Conservation (phyloP, 2,329 filamentous ascomycete species). For the Claviceps cyperi region DNA sequence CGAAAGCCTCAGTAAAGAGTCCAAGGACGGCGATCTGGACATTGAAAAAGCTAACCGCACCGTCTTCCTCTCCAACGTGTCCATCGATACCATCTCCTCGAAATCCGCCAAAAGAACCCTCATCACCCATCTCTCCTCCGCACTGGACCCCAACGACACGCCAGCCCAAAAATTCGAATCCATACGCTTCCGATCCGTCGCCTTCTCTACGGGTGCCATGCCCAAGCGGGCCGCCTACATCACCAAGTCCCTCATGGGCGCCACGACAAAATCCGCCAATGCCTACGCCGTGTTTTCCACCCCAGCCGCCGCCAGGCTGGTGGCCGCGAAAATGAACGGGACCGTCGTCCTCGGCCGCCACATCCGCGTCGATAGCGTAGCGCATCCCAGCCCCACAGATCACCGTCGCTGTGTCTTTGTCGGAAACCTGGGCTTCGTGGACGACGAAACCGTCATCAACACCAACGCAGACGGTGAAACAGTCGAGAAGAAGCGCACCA, state of each 20-base stretch:
- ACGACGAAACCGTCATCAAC: conserved; percentile 65
- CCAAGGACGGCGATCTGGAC: conserved; percentile 53
- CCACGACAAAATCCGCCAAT: conserved; percentile 85
- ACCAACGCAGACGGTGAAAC: conserved; percentile 51
- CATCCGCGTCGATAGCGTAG: conserved; percentile 78
- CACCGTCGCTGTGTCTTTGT: conserved; percentile 89
- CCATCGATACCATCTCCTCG: conserved; percentile 65
- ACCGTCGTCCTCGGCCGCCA: conserved; percentile 74
- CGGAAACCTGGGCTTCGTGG: conserved; percentile 90
- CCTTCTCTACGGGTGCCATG: conserved; percentile 60
- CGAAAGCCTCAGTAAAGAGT: conserved; percentile 39
- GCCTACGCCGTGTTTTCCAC: conserved; percentile 86
- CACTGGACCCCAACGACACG: conserved; percentile 41
- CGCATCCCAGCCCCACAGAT: conserved; percentile 70
- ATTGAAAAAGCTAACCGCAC: conserved; percentile 73
- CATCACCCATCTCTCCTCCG: conserved; percentile 62
- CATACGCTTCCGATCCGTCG: conserved; percentile 83
- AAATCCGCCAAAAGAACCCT: conserved; percentile 69
- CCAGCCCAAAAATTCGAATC: conserved; percentile 66
- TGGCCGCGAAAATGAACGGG: conserved; percentile 67
- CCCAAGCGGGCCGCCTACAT: conserved; percentile 93
- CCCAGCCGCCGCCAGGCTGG: conserved; percentile 57
- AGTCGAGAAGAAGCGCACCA: conserved; percentile 58
- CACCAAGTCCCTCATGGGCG: conserved; percentile 77
- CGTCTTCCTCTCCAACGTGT: conserved; percentile 86